A percentile compares a stretch with the other conserved stretches of the same genome.
phyloP scores from a whole-genome alignment of 148 eudicot species.

The Vaccinium macrocarpon region DNA sequence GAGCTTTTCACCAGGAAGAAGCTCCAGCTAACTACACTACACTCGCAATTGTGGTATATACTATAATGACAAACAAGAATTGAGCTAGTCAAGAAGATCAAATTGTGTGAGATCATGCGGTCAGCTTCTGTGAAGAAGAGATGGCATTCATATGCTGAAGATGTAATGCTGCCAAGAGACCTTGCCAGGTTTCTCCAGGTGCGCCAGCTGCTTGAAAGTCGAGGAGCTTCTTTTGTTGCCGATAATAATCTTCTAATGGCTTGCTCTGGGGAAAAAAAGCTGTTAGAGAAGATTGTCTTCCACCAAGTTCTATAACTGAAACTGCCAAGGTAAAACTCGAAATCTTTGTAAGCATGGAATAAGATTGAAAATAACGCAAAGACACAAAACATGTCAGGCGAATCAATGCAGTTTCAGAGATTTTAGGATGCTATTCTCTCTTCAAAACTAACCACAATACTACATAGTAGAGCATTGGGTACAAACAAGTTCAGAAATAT shows the following conservation, averaged over 20 bases:
- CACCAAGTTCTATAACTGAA: neutral
- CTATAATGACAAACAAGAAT: constrained; percentile 16
- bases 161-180: constrained; percentile 80
- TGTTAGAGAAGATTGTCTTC: neutral
- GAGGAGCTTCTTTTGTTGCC: constrained; percentile 69
- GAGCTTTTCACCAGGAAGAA: neutral
- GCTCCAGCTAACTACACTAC: constrained; percentile 22
- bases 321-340: neutral
- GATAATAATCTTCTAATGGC: constrained; percentile 76
- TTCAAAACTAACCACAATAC: neutral
- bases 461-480: neutral
- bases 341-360: neutral
- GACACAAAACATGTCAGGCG: neutral
- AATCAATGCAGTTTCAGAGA: neutral
- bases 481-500: neutral
- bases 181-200: constrained; percentile 77
- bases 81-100: neutral
- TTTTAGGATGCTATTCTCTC: neutral
- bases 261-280: constrained; percentile 46
- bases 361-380: neutral
- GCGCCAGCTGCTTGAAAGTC: constrained; percentile 72
- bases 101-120: constrained; percentile 38
- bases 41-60: constrained; percentile 15
- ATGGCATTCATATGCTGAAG: constrained; percentile 66
- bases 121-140: constrained; percentile 52